Evolutionary conservation across 176 grass and related monocot genomes (phyloP).

Genomic region (Coix lacrymajobi): DNA sequence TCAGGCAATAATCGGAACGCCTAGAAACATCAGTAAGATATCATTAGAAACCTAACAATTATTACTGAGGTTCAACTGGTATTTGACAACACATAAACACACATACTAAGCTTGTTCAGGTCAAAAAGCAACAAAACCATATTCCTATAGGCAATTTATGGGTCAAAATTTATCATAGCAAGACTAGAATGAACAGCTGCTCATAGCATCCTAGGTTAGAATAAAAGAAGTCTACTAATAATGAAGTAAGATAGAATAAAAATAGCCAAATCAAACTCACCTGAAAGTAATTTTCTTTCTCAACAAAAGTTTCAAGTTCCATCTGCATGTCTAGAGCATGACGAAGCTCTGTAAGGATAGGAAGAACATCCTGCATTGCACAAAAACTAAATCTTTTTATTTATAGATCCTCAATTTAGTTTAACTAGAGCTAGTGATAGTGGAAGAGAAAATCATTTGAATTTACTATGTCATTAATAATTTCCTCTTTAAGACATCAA

Average conservation of each 20-base stretch:
- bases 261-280: constrained; percentile 29
- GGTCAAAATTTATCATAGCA: constrained; percentile 3
- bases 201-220: constrained; percentile 3
- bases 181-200: not conserved
- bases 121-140: constrained; percentile 2
- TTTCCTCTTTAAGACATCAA: not conserved
- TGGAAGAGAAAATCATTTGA: not conserved
- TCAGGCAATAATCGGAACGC: constrained; percentile 96
- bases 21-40: constrained; percentile 46
- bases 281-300: constrained; percentile 90
- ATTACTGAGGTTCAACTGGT: not conserved
- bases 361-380: constrained; percentile 86
- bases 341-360: constrained; percentile 88
- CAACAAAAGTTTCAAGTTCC: constrained; percentile 90
- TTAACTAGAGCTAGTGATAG: constrained; percentile 10
- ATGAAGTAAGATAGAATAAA: not conserved
- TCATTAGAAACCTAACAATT: constrained; percentile 31
- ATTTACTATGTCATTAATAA: not conserved
- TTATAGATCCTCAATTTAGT: constrained; percentile 18
- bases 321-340: constrained; percentile 85
- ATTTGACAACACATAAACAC: constrained; percentile 12
- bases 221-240: constrained; percentile 8
- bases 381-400: constrained; percentile 51
- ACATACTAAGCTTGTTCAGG: not conserved
- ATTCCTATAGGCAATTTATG: constrained; percentile 5